These are phyloP conservation scores for Amoebophrya sp. DNA, from an alignment of 169 alveolate species.

Conservation along the genomic window DNA sequence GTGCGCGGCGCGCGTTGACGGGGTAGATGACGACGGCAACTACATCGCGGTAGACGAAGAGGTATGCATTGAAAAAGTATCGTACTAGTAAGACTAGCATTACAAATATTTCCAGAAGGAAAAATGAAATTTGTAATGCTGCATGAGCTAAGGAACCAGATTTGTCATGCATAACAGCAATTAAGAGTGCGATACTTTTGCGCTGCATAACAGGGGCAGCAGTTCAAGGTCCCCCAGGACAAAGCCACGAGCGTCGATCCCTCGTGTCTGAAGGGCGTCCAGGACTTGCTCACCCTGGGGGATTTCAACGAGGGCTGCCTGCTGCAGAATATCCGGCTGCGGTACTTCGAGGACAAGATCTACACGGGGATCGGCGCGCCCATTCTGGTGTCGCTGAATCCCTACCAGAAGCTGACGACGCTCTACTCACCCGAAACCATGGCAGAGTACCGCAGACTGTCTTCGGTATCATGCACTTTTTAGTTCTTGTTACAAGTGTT, in stretches of 20 bases:
- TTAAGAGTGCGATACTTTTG: too few relatives aligned
- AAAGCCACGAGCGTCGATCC: not conserved
- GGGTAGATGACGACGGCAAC: not conserved
- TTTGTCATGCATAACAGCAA: too few relatives aligned
- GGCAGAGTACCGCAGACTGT: not conserved
- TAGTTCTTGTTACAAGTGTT: too few relatives aligned
- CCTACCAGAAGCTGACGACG: conserved; percentile 43
- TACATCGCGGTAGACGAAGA: not conserved
- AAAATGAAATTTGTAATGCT: too few relatives aligned
- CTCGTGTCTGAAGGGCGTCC: conserved; percentile 53
- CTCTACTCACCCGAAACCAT: not conserved
- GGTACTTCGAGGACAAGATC: conserved; percentile 59
- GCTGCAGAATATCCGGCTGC: conserved; percentile 62
- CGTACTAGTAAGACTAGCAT: too few relatives aligned
- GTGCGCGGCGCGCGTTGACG: not conserved
- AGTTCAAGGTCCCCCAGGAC: not conserved
- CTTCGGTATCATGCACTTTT: too few relatives aligned
- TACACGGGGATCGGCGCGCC: conserved; percentile 75
- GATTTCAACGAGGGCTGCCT: conserved; percentile 75
- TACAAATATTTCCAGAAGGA: too few relatives aligned
- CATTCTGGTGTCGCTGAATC: conserved; percentile 74
- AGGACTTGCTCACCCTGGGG: conserved; percentile 63
- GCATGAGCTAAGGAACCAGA: too few relatives aligned
- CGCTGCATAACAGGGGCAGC: too few relatives aligned
- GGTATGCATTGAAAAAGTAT: too few relatives aligned